Conservation (phyloP, 495 filamentous ascomycete genomes). For the Cercophora sp. region DNA sequence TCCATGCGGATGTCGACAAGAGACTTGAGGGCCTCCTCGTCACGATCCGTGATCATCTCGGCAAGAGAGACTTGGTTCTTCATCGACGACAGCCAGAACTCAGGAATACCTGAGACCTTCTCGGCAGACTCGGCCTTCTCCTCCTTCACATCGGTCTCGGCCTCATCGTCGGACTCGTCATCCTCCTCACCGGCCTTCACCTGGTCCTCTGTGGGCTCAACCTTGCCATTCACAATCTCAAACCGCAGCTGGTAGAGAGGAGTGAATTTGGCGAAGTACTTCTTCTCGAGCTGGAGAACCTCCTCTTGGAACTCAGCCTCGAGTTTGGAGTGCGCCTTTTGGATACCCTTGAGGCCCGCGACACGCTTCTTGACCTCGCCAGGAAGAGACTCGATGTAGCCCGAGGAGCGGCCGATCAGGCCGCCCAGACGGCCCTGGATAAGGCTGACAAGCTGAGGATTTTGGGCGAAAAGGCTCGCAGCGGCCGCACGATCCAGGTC, state of each 20-base stretch:
- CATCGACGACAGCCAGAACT: constrained; percentile 99
- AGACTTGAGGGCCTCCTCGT: constrained; percentile 86
- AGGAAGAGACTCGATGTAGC: constrained; percentile 96
- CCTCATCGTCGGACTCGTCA: constrained; percentile 53
- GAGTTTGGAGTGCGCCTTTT: constrained; percentile 97
- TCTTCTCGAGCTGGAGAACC: constrained; percentile 96
- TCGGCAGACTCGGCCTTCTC: constrained; percentile 37
- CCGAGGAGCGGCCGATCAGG: constrained; percentile 91
- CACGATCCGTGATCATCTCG: constrained; percentile 96
- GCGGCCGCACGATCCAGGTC: constrained; percentile 81
- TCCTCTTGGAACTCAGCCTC: constrained; percentile 98
- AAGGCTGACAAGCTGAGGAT: constrained; percentile 90
- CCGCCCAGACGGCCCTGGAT: constrained; percentile 93
- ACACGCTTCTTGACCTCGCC: constrained; percentile 85
- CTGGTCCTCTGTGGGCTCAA: constrained; percentile 82
- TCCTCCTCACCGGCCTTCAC: constrained; percentile 81
- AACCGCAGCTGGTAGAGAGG: constrained; percentile 95
- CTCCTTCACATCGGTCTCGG: constrained; percentile 50
- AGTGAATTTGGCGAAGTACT: constrained; percentile 97
- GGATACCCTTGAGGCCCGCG: constrained; percentile 90
- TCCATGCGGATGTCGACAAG: constrained; percentile 97
- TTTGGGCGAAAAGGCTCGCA: constrained; percentile 87
- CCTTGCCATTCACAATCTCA: constrained; percentile 82
- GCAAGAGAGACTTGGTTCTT: constrained; percentile 96
- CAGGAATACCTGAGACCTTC: constrained; percentile 73